A percentile compares a stretch with the other conserved stretches of the same genome.
Evolutionary conservation across 139 green algal species (phyloP).

Genomic region (Tetraselmis striata): DNA sequence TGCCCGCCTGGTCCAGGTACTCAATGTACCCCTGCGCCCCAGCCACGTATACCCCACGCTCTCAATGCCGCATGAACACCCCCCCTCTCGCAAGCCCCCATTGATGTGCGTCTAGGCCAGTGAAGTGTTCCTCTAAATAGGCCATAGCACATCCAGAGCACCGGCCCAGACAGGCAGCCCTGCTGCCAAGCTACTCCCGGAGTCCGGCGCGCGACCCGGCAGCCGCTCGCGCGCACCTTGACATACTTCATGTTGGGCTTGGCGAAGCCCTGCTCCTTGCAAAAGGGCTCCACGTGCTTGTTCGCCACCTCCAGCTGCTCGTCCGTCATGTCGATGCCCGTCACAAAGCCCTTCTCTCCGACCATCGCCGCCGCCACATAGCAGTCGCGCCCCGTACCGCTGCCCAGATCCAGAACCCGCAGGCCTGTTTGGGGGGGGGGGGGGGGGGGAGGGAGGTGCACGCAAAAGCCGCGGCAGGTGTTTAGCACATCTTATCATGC

Average conservation of each 20-base stretch:
- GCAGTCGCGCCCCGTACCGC: slow-evolving; percentile 84
- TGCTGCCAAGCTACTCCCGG: too few relatives aligned
- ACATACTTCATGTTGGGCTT: slow-evolving; percentile 84
- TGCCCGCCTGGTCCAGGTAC: slow-evolving; percentile 65
- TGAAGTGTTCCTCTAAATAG: too few relatives aligned
- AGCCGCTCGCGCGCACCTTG: slow-evolving; percentile 39
- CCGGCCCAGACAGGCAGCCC: neutral
- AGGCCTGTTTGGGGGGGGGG: too few relatives aligned
- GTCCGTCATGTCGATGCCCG: slow-evolving; percentile 93
- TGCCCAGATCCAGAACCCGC: slow-evolving; percentile 71
- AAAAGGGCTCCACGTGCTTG: slow-evolving; percentile 61
- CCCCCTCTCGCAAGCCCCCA: too few relatives aligned
- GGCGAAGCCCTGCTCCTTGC: slow-evolving; percentile 59
- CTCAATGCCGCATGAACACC: neutral
- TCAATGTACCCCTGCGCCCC: slow-evolving; percentile 74
- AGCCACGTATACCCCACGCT: neutral
- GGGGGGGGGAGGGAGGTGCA: too few relatives aligned
- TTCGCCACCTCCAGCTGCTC: slow-evolving; percentile 82
- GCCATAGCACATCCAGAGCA: too few relatives aligned
- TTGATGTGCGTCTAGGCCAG: too few relatives aligned
- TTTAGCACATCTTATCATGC: too few relatives aligned
- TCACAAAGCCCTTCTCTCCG: slow-evolving; percentile 65
- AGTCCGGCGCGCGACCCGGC: too few relatives aligned
- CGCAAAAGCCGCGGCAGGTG: too few relatives aligned
- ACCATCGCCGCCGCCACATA: slow-evolving; percentile 89